Base-by-base conservation (phyloP, 495 filamentous ascomycete species). In the Geopyxis carbonaria region DNA sequence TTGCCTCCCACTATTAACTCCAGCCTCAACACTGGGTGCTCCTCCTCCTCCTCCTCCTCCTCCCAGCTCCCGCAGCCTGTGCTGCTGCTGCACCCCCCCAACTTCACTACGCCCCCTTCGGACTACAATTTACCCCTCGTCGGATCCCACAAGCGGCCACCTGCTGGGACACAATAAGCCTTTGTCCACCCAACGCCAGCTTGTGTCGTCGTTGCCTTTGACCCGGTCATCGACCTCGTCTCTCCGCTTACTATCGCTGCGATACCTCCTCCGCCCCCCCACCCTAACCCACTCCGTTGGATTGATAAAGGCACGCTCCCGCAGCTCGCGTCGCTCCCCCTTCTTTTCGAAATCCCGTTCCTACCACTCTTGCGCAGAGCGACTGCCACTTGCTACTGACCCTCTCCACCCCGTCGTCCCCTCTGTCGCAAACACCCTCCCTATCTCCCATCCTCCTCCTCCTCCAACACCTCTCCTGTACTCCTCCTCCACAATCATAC, bases 321-420 rank as follows among this genome's bases (percentile, higher is more conserved):
- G 15, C 36, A 13, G 22, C 10, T 29, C 36, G 22, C 15, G 34
- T 30, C 36, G 5, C 20, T 19, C 36, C 30, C n/a, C n/a, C 30
- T 18, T 15, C 24, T 14, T 22, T 39, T 30, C 36, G 30, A 22
- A 15, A 39, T 39, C 30, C 22, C 23, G 16, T 18, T 28, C n/a
- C 24, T 10, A 39, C 33, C n/a, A 33, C 13, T 16, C 16, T 15
- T 39, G 1, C 13, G 24, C 36, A 27, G 36, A 19, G 36, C 22
- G 36, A 22, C 22, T 30, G 22, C 30, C 5, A 10, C 9, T 11
- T 2, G 6, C 16, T 23, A n/a, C n/a, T n/a, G n/a, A n/a, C n/a
- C n/a, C 21, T 37, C 15, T 23, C n/a, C 9, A 37, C 19, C 16
- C 34, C 11, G 25, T 37, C 34, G 21, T 19, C 34, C n/a, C n/a